phyloP scores from a whole-genome alignment of 2,329 filamentous ascomycete species.

The Diaporthe australafricana region DNA sequence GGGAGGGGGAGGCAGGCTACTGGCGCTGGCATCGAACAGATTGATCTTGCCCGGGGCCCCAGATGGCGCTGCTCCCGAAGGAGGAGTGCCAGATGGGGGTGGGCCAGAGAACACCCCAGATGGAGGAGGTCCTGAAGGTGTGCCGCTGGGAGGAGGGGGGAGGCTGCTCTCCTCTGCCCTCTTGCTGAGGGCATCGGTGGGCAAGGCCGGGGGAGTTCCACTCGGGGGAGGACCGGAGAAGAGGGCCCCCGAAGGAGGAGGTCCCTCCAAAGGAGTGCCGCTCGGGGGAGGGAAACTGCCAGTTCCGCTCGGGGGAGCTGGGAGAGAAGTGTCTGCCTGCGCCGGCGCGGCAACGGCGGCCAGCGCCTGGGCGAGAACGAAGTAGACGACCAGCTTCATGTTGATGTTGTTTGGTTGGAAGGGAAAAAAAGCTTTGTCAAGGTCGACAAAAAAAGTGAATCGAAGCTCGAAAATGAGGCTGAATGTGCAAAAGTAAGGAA shows the following conservation, averaged over 20 bases:
- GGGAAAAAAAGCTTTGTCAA: conserved; percentile 4
- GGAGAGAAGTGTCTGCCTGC: not conserved
- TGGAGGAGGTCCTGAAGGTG: not conserved
- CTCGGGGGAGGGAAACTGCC: not conserved
- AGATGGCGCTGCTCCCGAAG: not conserved
- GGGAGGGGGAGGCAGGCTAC: not conserved
- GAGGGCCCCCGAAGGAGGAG: not conserved
- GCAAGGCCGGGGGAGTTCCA: not conserved
- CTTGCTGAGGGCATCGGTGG: not conserved
- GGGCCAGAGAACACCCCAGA: not conserved
- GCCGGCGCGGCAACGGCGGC: conserved; percentile 26
- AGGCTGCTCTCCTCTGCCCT: not conserved
- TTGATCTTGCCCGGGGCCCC: no score
- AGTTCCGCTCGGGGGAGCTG: not conserved
- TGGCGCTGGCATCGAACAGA: no score
- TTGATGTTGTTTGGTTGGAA: conserved; percentile 1
- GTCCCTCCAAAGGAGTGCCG: not conserved
- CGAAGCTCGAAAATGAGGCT: conserved; percentile 5
- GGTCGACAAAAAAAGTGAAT: not conserved
- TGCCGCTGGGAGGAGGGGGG: not conserved
- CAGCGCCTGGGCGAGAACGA: conserved; percentile 25
- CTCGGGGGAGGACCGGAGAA: conserved; percentile 5
- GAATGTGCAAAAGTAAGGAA: conserved; percentile 6
- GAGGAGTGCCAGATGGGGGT: not conserved
- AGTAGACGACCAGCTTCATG: conserved; percentile 21